A percentile compares a stretch with the other conserved stretches of the same genome.
These are phyloP conservation scores for Byssoonygena ceratinophila DNA, from an alignment of 2,329 filamentous ascomycete genomes.

Conservation along the genomic window DNA sequence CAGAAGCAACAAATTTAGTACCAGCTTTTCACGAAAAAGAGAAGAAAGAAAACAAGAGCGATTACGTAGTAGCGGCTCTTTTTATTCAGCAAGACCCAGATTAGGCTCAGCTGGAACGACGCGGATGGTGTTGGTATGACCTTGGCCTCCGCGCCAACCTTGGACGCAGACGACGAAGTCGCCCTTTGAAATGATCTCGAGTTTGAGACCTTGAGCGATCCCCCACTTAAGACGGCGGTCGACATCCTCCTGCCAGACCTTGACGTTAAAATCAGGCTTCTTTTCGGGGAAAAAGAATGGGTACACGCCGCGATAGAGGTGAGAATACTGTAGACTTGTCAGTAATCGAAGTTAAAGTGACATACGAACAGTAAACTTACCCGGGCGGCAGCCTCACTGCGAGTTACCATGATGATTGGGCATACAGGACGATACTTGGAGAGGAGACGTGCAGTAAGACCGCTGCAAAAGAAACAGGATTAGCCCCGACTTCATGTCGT, in stretches of 20 bases:
- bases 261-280: constrained; percentile 87
- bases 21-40: not conserved
- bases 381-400: constrained; percentile 69
- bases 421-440: constrained; percentile 98
- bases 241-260: constrained; percentile 98
- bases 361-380: constrained; percentile 32
- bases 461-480: constrained; percentile 40
- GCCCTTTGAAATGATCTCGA: constrained; percentile 68
- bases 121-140: constrained; percentile 56
- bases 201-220: constrained; percentile 72
- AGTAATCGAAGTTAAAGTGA: not conserved
- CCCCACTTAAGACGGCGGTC: constrained; percentile 97
- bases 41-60: not conserved
- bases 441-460: constrained; percentile 84
- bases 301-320: constrained; percentile 95
- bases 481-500: not conserved
- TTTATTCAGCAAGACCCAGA: constrained; percentile 27
- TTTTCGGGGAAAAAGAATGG: constrained; percentile 87
- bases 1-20: not conserved
- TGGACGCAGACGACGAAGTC: constrained; percentile 59
- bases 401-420: constrained; percentile 98
- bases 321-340: constrained; percentile 54
- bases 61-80: not conserved
- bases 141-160: constrained; percentile 57
- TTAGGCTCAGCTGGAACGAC: constrained; percentile 41